Percentiles rank a stretch among this genome's conserved stretches.
Conservation (phyloP, 169 alveolate species). For the Cryptosporidium sp. region DNA sequence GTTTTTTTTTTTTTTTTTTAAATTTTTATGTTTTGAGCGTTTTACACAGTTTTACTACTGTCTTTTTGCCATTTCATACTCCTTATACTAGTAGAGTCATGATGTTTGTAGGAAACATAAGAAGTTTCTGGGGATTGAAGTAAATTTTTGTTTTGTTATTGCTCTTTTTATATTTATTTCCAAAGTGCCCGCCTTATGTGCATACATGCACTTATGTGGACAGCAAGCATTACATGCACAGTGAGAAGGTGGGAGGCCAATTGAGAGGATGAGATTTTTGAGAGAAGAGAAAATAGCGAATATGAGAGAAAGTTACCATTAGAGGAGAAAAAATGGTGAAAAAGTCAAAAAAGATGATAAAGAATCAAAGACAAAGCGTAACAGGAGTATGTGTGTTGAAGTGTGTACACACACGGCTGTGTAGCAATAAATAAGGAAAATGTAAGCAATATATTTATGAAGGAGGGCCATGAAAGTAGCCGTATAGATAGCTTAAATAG, state of each 20-base stretch:
- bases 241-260: not conserved
- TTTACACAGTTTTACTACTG: not conserved
- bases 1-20: too few species aligned
- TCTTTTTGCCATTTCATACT: not conserved
- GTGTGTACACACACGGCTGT: constrained; percentile 71
- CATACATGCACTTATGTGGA: constrained; percentile 39
- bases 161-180: not conserved
- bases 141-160: not conserved
- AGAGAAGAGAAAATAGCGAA: not conserved
- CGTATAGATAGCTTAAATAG: not conserved
- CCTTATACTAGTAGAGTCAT: too few species aligned
- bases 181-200: not conserved
- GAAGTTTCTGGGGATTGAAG: not conserved
- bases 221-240: not conserved
- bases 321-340: not conserved
- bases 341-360: not conserved
- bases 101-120: not conserved
- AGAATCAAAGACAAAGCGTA: constrained; percentile 15
- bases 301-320: not conserved
- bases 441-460: not conserved
- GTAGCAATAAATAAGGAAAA: not conserved
- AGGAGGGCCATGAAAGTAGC: not conserved
- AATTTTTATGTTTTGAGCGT: too few species aligned
- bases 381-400: constrained; percentile 41
- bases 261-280: not conserved